These are phyloP conservation scores for Fusarium sp. DNA, from an alignment of 2,329 filamentous ascomycete genomes.

Conservation along the genomic window DNA sequence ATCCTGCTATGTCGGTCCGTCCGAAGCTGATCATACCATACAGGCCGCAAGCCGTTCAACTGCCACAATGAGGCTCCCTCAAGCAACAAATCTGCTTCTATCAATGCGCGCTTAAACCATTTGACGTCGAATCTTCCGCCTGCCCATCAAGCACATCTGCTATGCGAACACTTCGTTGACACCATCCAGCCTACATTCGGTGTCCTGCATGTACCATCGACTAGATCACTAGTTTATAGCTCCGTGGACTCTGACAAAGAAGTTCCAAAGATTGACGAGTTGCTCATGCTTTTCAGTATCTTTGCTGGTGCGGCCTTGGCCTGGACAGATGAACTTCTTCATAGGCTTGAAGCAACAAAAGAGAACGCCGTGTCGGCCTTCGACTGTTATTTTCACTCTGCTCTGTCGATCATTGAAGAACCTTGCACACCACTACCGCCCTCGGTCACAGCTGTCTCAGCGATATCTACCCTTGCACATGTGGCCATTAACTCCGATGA, in stretches of 20 bases:
- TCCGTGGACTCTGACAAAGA: rapidly evolving
- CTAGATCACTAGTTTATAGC: not conserved
- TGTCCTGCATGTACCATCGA: not conserved
- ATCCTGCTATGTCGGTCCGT: too few species aligned
- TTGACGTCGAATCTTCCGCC: not conserved
- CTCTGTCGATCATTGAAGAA: not conserved
- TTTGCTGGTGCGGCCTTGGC: not conserved
- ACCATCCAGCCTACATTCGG: not conserved
- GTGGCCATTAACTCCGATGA: slow-evolving; percentile 3
- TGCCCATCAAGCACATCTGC: not conserved
- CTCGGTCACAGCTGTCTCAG: not conserved
- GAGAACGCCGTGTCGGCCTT: not conserved
- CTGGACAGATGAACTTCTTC: slow-evolving; percentile 1
- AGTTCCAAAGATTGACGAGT: not conserved
- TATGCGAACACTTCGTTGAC: not conserved
- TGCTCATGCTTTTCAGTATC: slow-evolving; percentile 1
- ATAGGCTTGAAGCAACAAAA: not conserved
- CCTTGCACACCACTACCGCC: not conserved
- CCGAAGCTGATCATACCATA: not conserved
- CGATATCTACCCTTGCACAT: not conserved
- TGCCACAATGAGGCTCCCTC: not conserved
- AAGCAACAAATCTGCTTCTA: too few species aligned
- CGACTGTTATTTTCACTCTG: not conserved
- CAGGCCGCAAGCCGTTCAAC: not conserved
- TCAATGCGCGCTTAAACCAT: not conserved